Conservation (phyloP, 1,284 basidiomycete species). For the Rhodotorula sp. region DNA sequence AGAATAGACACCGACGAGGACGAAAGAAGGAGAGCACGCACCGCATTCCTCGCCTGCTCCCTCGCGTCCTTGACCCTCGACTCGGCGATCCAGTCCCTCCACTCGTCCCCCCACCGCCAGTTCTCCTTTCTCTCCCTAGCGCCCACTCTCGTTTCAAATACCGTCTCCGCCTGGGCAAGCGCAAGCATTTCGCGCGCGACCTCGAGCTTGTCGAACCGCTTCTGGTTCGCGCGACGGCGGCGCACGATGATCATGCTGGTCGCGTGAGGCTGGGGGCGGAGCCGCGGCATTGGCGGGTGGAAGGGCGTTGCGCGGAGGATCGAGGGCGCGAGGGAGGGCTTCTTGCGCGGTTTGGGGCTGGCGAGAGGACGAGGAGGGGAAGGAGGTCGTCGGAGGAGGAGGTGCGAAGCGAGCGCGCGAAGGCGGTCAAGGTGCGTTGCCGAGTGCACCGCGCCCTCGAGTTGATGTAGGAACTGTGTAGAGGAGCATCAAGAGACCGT, state of each 20-base stretch:
- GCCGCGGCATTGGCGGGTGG: conserved; percentile 69
- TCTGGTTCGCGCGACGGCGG: conserved; percentile 59
- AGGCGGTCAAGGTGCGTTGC: conserved; percentile 55
- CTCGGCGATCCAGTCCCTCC: conserved; percentile 2
- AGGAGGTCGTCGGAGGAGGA: not conserved
- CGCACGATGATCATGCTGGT: conserved; percentile 69
- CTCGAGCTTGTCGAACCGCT: conserved; percentile 52
- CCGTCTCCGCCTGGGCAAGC: conserved; percentile 57
- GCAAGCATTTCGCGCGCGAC: conserved; percentile 48
- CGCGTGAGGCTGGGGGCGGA: conserved; percentile 71
- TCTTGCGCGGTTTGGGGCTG: not conserved
- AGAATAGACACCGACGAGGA: not conserved
- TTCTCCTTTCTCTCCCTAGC: not conserved
- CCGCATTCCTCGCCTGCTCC: conserved; percentile 16
- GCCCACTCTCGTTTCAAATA: not conserved
- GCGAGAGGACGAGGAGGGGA: not conserved
- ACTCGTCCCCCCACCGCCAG: conserved; percentile 10
- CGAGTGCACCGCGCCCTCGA: not conserved
- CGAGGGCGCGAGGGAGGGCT: conserved; percentile 68
- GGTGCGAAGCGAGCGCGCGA: conserved; percentile 57
- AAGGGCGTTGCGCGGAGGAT: conserved; percentile 64
- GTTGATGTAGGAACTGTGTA: conserved; percentile 10
- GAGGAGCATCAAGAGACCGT: not conserved
- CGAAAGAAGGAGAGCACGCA: not conserved
- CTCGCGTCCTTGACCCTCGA: conserved; percentile 6